A percentile compares a stretch with the other conserved stretches of the same genome.
These are phyloP conservation scores for Beauveria caledonica DNA, from an alignment of 2,329 filamentous ascomycete genomes.

Conservation along the genomic window DNA sequence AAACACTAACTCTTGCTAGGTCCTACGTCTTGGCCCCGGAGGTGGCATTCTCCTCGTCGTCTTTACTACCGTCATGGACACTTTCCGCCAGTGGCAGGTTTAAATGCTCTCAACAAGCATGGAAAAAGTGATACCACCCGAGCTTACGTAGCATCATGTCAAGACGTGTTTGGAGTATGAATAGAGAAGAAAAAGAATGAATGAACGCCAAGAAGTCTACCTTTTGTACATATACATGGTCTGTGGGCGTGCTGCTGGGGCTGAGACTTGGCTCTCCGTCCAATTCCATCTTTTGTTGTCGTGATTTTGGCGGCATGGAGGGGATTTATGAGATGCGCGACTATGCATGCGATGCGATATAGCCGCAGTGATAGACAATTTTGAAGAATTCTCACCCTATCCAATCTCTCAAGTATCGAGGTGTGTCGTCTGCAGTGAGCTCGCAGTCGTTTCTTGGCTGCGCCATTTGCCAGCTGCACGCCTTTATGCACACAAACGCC, in stretches of 20 bases:
- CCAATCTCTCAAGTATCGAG: neutral
- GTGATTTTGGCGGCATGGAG: neutral
- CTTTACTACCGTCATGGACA: constrained; percentile 84
- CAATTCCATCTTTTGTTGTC: neutral
- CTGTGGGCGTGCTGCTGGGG: neutral
- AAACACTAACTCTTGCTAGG: constrained; percentile 18
- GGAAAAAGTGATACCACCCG: neutral
- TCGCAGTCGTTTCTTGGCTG: neutral
- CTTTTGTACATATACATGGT: constrained; percentile 3
- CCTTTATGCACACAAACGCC: neutral
- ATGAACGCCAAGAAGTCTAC: neutral
- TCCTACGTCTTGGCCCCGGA: constrained; percentile 44
- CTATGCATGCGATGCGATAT: neutral
- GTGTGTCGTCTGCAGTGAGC: neutral
- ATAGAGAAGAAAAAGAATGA: neutral
- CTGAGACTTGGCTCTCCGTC: neutral
- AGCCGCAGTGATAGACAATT: neutral
- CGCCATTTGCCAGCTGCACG: neutral
- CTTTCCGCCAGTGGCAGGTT: constrained; percentile 62
- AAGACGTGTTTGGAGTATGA: neutral
- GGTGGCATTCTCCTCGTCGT: constrained; percentile 71
- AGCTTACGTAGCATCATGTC: constrained; percentile 1
- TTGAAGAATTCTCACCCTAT: neutral
- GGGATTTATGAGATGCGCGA: neutral
- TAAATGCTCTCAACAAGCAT: neutral